Evolutionary conservation across 176 grass and related monocot species (phyloP), one percentile per base, ranked within the genome.

Genomic region (Oryza punctata): DNA sequence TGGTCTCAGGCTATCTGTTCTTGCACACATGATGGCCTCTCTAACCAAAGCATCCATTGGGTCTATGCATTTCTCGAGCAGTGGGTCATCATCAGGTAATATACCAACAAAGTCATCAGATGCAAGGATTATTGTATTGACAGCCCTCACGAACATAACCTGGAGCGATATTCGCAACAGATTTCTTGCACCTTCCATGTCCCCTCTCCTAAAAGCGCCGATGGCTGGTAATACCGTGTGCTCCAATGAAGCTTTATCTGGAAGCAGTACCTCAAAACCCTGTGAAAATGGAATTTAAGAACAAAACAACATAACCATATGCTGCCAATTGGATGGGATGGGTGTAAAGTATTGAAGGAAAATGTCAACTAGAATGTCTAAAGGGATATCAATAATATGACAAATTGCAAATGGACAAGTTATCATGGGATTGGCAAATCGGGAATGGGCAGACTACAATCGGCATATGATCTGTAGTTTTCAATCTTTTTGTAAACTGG

Each of bases 81-180:
- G 91, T 6, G 87, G 91, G 0, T 98, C 89, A 69, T 98, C 93
- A 25, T 80, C 73, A 69, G 91, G 91, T 38, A 98, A 84, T 12
- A 98, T 90, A 65, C 81, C 80, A 29, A 80, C 32, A 63, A 95
- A 78, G 69, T 91, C 85, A 67, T 91, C 86, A 12, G 95, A 95
- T 59, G 93, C 93, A 74, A 95, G 90, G 59, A 95, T 73, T 50
- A 98, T 72, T 65, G 33, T 79, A 71, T 88, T 93, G 68, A 80
- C 87, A 88, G 92, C 93, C 86, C 81, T 86, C 72, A 94, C 89
- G 13, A 95, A 82, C 81, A 98, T 85, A 94, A 95, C 64, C 66
- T 93, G 87, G 75, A 98, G 87, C 10, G 91, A 81, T 70, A 98
- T 93, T 82, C 85, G 86, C 63, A 93, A 67, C 11, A 95, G 85